Conservation (phyloP, 139 green algal genomes). For the Chlorella sp. region DNA sequence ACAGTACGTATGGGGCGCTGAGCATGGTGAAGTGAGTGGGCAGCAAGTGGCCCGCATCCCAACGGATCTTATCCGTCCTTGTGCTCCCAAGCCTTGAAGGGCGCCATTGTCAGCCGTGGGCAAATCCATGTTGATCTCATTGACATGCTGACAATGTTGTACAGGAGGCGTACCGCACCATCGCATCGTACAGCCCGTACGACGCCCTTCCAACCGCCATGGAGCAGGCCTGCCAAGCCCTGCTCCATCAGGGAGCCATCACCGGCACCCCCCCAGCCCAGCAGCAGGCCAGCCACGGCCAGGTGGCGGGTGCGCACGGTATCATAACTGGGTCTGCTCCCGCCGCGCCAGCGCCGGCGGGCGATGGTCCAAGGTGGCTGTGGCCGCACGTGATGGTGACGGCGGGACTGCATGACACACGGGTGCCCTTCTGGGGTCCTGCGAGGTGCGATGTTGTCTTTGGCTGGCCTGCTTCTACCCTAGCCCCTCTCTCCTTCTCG, state of each 20-base stretch:
- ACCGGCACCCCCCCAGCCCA: not conserved
- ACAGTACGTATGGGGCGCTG: not conserved
- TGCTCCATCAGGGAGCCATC: not conserved
- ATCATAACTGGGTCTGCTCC: not conserved
- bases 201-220: conserved; percentile 14
- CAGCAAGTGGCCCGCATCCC: not conserved
- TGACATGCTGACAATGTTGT: not conserved
- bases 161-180: conserved; percentile 5
- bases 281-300: not conserved
- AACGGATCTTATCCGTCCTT: not conserved
- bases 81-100: not conserved
- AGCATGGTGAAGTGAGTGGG: not conserved
- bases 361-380: not conserved
- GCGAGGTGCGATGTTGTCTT: conserved; percentile 19
- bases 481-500: too few species aligned
- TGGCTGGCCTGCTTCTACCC: not conserved
- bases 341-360: not conserved
- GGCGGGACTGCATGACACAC: conserved; percentile 25
- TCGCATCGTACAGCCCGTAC: conserved; percentile 33
- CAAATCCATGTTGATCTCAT: too few species aligned
- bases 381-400: conserved; percentile 33
- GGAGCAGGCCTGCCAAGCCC: not conserved
- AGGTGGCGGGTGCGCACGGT: not conserved
- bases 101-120: too few species aligned
- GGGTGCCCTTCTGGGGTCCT: conserved; percentile 32